phyloP scores from a whole-genome alignment of 495 filamentous ascomycete species.

The Penicillium bovifimosum region DNA sequence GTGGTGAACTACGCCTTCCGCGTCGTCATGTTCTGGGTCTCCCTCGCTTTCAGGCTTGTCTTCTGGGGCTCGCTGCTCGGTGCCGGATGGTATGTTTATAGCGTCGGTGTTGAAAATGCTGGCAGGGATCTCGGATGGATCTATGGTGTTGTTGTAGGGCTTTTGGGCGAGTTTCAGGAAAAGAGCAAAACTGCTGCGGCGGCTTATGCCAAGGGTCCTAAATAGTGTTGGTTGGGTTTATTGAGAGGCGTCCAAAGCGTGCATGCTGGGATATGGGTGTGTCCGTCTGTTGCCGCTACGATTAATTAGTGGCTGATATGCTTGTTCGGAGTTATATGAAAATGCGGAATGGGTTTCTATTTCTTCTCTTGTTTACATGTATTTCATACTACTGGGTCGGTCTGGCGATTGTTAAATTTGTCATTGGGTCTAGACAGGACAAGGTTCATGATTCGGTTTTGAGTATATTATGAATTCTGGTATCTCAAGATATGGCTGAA shows the following conservation, averaged over 20 bases:
- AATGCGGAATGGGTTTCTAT: background rate
- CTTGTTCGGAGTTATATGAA: background rate
- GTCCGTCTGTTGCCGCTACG: background rate
- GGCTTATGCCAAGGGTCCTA: conserved; percentile 4
- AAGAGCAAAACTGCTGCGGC: conserved; percentile 18
- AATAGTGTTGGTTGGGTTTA: background rate
- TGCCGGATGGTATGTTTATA: conserved; percentile 52
- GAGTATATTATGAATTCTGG: conserved; percentile 1
- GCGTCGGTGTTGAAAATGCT: conserved; percentile 57
- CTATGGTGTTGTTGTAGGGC: conserved; percentile 49
- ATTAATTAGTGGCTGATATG: background rate
- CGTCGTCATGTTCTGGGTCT: conserved; percentile 68
- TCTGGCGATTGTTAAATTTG: background rate
- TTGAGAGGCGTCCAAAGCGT: background rate
- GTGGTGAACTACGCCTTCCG: conserved; percentile 62
- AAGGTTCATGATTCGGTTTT: conserved; percentile 11
- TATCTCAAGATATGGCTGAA: conserved; percentile 4
- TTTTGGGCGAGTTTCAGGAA: conserved; percentile 47
- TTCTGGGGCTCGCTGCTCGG: conserved; percentile 54
- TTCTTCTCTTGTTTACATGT: background rate
- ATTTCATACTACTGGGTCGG: background rate
- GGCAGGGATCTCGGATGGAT: conserved; percentile 53
- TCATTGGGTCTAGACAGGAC: conserved; percentile 1
- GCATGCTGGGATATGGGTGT: background rate
- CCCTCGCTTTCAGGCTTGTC: conserved; percentile 49